Evolutionary conservation across 129 eudicot genomes (phyloP).

Genomic region (Helichrysum umbraculigerum): DNA sequence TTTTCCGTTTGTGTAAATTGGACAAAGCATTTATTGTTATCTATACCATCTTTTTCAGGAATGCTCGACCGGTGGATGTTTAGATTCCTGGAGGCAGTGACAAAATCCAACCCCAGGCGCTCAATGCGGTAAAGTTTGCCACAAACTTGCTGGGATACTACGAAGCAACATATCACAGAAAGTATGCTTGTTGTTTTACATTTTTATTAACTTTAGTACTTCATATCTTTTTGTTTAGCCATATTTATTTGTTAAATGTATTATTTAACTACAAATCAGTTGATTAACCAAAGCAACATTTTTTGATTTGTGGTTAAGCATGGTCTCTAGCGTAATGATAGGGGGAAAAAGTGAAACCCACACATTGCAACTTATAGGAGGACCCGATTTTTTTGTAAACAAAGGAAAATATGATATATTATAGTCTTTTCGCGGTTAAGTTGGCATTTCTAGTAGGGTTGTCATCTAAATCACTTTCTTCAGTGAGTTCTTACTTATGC

Average conservation of each 20-base stretch:
- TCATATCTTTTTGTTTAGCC: constrained; percentile 24
- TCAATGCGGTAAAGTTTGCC: constrained; percentile 36
- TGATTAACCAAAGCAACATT: constrained; percentile 20
- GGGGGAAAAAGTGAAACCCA: neutral
- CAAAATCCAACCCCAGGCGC: constrained; percentile 44
- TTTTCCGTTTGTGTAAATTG: neutral
- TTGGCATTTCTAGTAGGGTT: neutral
- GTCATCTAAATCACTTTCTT: neutral
- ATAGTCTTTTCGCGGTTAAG: neutral
- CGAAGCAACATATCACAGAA: constrained; percentile 25
- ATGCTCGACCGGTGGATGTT: constrained; percentile 99
- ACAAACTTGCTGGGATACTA: constrained; percentile 19
- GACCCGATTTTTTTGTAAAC: neutral
- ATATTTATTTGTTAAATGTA: constrained; percentile 23
- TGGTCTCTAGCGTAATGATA: neutral
- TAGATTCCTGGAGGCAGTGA: constrained; percentile 69
- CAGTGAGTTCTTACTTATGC: neutral
- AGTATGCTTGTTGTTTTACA: constrained; percentile 10
- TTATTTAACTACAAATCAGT: constrained; percentile 9
- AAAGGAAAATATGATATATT: neutral
- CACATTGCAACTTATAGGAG: neutral
- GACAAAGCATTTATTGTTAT: neutral
- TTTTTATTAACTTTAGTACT: constrained; percentile 14
- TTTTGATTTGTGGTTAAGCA: constrained; percentile 17
- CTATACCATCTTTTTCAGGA: constrained; percentile 48